Base-by-base conservation (phyloP, 2,329 filamentous ascomycete species). In the Clonostachys byssicola region DNA sequence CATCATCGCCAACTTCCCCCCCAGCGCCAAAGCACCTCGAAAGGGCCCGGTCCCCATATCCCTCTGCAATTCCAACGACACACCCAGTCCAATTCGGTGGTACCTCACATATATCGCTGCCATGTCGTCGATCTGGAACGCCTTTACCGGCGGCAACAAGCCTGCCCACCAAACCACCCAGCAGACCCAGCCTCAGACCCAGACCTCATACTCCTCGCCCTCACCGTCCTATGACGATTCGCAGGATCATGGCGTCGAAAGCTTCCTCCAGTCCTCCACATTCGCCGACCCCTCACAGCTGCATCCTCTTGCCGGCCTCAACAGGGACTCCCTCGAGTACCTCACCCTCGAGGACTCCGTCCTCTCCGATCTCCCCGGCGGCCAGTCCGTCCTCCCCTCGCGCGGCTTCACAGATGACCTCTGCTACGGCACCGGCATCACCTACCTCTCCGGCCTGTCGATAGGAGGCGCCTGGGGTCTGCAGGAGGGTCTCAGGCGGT, bases 391-490 rank as follows among this genome's bases (percentile, higher is more conserved):
- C 47, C 81, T 99, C 47, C 94, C 95, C 40, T 96, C 92, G 48
- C 86, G 94, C 66, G 94, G 94, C 65, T 99, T 95, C 84, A 95
- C 92, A 51, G 94, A 99, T 65, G 94, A 99, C 67, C 82, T 99
- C 50, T 97, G 94, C 73, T 99, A 99, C 67, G 94, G 95, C 62
- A 95, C 94, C 18, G 94, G 94, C 59, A 85, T 92, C 52, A 96
- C 91, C 63, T 99, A 99, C 65, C 77, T 99, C 51, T 75, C 88
- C n/a, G 94, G 88, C 7, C 75, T 99, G 59, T 80, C 86, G 39
- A 65, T 95, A 55, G 94, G 94, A 67, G 94, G 94, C 56, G 85
- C 83, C 48, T 97, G 92, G 92, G 94, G 94, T 52, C 68, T 99
- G 56, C 86, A 88, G 54, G 94, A 99, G 70, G 94, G 94, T 12